Percentiles rank a stretch among this genome's conserved stretches.
Conservation (phyloP, 2,329 filamentous ascomycete genomes). For the Ceratocystis cacaofunesta region DNA sequence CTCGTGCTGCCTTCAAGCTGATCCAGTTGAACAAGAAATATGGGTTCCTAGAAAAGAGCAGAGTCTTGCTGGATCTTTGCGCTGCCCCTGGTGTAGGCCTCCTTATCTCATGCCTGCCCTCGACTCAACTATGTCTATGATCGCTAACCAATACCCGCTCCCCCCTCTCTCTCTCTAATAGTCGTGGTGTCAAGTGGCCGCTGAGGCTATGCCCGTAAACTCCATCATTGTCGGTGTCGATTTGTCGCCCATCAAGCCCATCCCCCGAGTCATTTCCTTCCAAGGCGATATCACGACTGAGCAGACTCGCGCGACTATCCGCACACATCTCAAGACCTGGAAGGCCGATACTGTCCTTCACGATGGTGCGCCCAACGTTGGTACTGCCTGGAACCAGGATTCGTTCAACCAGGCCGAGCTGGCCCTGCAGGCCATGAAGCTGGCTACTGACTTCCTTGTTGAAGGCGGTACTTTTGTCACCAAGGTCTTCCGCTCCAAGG, state of each 20-base stretch:
- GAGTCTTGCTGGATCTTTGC: conserved; percentile 91
- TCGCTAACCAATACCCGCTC: conserved; percentile 20
- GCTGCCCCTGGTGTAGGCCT: conserved; percentile 72
- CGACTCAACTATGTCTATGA: background rate
- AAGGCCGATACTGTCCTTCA: conserved; percentile 93
- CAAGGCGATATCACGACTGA: conserved; percentile 97
- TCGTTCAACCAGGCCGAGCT: conserved; percentile 95
- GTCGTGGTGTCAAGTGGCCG: conserved; percentile 94
- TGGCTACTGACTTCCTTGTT: conserved; percentile 83
- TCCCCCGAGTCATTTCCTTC: conserved; percentile 85
- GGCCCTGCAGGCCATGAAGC: conserved; percentile 74
- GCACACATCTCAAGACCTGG: conserved; percentile 83
- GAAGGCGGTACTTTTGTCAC: conserved; percentile 90
- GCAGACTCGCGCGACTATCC: conserved; percentile 81
- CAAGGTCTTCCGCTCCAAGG: conserved; percentile 93
- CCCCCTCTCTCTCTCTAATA: conserved; percentile 23
- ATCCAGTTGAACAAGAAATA: conserved; percentile 99
- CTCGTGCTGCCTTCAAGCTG: conserved; percentile 91
- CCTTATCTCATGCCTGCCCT: background rate
- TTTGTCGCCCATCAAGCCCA: conserved; percentile 86
- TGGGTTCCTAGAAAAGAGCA: conserved; percentile 93
- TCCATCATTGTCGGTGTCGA: conserved; percentile 91
- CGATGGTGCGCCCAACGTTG: conserved; percentile 94
- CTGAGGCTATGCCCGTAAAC: conserved; percentile 82
- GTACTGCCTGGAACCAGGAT: conserved; percentile 95